Conservation (phyloP, 2,329 filamentous ascomycete genomes). For the Colletotrichum lindemuthianum region DNA sequence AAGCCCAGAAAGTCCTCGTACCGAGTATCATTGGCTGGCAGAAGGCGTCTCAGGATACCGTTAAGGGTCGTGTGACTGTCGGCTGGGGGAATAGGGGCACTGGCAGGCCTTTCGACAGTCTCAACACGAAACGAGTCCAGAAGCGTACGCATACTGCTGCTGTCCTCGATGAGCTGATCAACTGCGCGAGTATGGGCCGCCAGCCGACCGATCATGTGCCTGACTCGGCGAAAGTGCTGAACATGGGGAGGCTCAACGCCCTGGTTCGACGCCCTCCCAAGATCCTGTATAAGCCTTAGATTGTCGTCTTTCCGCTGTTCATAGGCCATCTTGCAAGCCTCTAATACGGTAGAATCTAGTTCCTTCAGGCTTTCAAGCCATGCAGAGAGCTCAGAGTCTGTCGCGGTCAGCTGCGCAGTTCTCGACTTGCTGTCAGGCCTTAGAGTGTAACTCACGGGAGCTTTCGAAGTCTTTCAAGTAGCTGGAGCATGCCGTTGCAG, state of each 20-base stretch:
- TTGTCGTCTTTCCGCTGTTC: slow-evolving; percentile 16
- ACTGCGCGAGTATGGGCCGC: slow-evolving; percentile 53
- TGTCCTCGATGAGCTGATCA: slow-evolving; percentile 49
- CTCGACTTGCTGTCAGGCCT: not conserved
- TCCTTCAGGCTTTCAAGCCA: too few relatives aligned
- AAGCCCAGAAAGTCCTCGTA: slow-evolving; percentile 29
- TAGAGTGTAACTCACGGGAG: not conserved
- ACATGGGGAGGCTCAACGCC: not conserved
- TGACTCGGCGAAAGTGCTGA: slow-evolving; percentile 42
- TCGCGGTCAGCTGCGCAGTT: too few relatives aligned
- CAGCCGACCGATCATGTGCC: slow-evolving; percentile 57
- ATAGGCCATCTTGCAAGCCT: too few relatives aligned
- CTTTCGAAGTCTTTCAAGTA: not conserved
- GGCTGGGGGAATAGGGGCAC: slow-evolving; percentile 38
- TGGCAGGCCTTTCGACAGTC: slow-evolving; percentile 31
- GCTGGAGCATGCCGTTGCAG: slow-evolving; percentile 28
- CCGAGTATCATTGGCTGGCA: slow-evolving; percentile 32
- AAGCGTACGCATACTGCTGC: slow-evolving; percentile 42
- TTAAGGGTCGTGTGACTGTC: slow-evolving; percentile 44
- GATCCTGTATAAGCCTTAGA: slow-evolving; percentile 14
- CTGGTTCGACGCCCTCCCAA: slow-evolving; percentile 1
- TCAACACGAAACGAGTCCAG: slow-evolving; percentile 45
- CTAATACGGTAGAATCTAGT: too few relatives aligned
- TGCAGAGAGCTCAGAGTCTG: too few relatives aligned
- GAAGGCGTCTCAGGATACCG: slow-evolving; percentile 47